A percentile compares a stretch with the other conserved stretches of the same genome.
phyloP scores from a whole-genome alignment of 192 early-diverging fungal species.

The Linnemannia elongata region DNA sequence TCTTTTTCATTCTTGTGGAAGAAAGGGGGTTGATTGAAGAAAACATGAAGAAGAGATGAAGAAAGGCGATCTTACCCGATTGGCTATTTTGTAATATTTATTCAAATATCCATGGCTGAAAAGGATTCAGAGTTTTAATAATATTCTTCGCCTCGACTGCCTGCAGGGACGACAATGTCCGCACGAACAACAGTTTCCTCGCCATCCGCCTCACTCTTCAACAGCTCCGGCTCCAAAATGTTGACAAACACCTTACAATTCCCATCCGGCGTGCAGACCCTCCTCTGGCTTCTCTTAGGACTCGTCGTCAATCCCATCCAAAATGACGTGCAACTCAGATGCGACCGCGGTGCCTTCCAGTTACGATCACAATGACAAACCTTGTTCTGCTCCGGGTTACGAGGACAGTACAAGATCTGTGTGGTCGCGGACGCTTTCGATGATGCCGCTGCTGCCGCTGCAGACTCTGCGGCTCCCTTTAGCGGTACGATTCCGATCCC shows the following conservation, averaged over 20 bases:
- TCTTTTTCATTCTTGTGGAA: too few species aligned
- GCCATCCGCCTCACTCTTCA: neutral
- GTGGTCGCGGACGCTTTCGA: neutral
- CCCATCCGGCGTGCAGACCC: slow-evolving; percentile 16
- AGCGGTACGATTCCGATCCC: neutral
- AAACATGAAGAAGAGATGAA: too few species aligned
- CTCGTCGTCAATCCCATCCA: slow-evolving; percentile 30
- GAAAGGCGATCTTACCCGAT: too few species aligned
- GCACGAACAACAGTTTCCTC: neutral
- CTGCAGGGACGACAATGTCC: neutral
- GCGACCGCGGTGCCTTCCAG: neutral
- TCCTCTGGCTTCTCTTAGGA: slow-evolving; percentile 13
- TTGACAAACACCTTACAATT: slow-evolving; percentile 27
- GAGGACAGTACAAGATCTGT: slow-evolving; percentile 17
- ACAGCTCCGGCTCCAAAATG: neutral
- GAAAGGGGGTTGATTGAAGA: too few species aligned
- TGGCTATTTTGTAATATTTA: too few species aligned
- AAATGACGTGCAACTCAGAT: slow-evolving; percentile 36
- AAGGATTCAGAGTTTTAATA: too few species aligned
- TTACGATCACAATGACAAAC: slow-evolving; percentile 29
- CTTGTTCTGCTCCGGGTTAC: neutral
- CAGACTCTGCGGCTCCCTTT: neutral
- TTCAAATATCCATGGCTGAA: too few species aligned
- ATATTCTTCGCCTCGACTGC: neutral
- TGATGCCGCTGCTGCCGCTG: neutral